Base-by-base conservation (phyloP, 2,329 filamentous ascomycete genomes). In the Penicillium thymicola region DNA sequence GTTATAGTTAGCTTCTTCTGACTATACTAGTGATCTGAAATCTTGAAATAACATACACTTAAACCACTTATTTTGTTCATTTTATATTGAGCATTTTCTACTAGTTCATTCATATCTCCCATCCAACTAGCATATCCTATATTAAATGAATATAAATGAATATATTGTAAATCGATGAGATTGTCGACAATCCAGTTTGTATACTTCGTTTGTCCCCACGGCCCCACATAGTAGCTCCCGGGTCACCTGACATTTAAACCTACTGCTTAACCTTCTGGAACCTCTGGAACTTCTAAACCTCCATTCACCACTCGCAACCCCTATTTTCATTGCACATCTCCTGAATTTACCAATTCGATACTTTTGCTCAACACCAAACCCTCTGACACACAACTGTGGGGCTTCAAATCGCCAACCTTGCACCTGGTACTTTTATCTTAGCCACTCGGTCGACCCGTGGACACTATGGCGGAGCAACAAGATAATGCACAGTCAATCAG, bases 401-500 rank as follows among this genome's bases (percentile, higher is more conserved):
- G 32, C 18, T 54, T 21, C 10, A 32, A 34, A 27, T 25, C 8
- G 36, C 36, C 51, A 34, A 48, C 7, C 25, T 25, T 27, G 18
- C 21, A 46, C 44, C 30, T 36, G 13, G 16, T 25, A 14, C 43
- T 32, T 27, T 53, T 38, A 40, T 18, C 42, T 38, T 4, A n/a
- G 18, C 27, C 45, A 53, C 34, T 46, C 3, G 18, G 23, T 32
- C 43, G 30, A 32, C 30, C 30, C 30, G 11, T 32, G 30, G 30
- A 21, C 45, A 63, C 32, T 37, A 72, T 70, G 69, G 61, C 63
- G 34, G 60, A 63, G 34, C 58, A 58, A 36, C 57, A 59, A 37
- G 63, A 67, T 37, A 64, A 65, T 34, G 50, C 53, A 21, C 68
- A 71, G 47, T 55, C 65, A 4, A 73, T 73, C 37, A 73, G 72